Evolutionary conservation across 106 monocot species (phyloP), one percentile per base, ranked within the genome.

Genomic region (Allium fistulosum): DNA sequence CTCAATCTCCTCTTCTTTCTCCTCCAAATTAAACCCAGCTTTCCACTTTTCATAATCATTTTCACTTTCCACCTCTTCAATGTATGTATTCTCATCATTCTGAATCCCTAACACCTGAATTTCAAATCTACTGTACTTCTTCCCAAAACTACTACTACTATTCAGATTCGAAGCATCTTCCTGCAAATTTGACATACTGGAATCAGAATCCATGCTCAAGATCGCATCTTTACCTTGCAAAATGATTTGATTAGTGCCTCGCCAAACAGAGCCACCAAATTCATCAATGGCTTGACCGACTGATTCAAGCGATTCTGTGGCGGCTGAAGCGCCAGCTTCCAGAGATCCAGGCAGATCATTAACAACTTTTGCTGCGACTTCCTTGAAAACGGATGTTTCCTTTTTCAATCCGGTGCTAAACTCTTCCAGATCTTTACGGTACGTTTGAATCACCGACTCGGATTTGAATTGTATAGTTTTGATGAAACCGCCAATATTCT

Each of bases 251-350:
- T 75, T 75, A 0, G 78, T 78, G 12, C 78, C 72, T 8, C 72
- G 51, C 78, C 78, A 72, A 11, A 78, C 78, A 8, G 78, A 67
- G 12, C 67, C 78, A 27, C 78, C 72, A 18, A 96, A 1, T 17
- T 82, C 91, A 66, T 96, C 91, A 68, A 94, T 81, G 61, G 79
- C 91, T 67, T 90, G 89, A 16, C 89, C 92, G 17, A 92, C 88
- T 51, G 92, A 72, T 69, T 91, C 95, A 27, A 95, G 85, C 59
- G 85, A 85, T 9, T 85, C 88, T 69, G 85, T 85, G 8, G 96
- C 96, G 18, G 61, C 82, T 11, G 90, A 88, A 16, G 85, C 94
- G 6, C 88, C 85, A n/a, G 71, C 76, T 66, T 91, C 94, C 15
- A 90, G 78, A 10, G 90, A 90, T 0, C 62, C 73, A 7, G 87